Conservation (phyloP, 257 asterid genomes). For the Fraxinus pennsylvanica region DNA sequence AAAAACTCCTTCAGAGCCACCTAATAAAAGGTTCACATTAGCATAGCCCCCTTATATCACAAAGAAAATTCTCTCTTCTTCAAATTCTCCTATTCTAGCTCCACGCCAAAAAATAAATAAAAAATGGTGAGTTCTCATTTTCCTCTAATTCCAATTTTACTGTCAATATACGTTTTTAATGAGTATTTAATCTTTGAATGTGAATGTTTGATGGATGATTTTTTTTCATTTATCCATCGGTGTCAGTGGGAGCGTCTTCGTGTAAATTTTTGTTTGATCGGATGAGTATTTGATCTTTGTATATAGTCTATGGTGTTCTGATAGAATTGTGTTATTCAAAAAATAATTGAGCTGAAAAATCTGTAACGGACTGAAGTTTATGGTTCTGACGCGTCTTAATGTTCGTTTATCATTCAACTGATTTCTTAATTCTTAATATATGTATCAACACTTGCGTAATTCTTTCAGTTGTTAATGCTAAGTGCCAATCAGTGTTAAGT, state of each 20-base stretch:
- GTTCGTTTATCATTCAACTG: background rate
- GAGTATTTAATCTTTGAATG: constrained; percentile 1
- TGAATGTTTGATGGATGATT: constrained; percentile 11
- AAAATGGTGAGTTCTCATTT: constrained; percentile 27
- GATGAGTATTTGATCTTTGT: constrained; percentile 5
- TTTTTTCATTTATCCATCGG: background rate
- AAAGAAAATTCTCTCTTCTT: constrained; percentile 9
- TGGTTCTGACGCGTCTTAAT: background rate
- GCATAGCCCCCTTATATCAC: constrained; percentile 18
- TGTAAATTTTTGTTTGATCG: constrained; percentile 1
- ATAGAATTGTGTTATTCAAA: constrained; percentile 4
- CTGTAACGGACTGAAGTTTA: background rate
- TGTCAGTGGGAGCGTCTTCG: background rate
- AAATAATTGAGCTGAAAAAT: background rate
- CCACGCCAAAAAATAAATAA: background rate
- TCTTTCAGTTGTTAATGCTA: background rate
- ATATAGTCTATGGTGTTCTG: background rate
- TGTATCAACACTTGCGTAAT: background rate
- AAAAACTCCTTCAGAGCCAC: constrained; percentile 1
- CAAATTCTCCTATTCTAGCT: constrained; percentile 9
- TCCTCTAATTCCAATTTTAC: background rate
- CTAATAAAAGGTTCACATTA: constrained; percentile 12
- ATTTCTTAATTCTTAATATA: background rate
- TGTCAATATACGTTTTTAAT: background rate
- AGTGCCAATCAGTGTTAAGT: background rate